Evolutionary conservation across 345 rosid genomes (phyloP).

Genomic region (Populus ilicifolia): DNA sequence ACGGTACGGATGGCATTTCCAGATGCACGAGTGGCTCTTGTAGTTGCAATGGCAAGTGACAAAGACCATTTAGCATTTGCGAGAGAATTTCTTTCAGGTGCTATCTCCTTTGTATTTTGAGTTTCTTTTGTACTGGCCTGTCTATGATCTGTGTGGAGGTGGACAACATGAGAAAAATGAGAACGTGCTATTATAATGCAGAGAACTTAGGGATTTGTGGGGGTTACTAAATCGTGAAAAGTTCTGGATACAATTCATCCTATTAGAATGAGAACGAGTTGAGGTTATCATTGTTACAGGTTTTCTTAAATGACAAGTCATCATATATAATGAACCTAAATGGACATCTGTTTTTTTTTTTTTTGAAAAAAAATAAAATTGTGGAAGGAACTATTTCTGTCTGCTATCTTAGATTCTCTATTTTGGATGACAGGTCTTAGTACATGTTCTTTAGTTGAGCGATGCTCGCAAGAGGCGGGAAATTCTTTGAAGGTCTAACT

Average conservation of each 20-base stretch:
- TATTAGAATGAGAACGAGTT: background rate
- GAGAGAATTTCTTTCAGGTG: slow-evolving; percentile 70
- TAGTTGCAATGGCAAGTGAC: slow-evolving; percentile 90
- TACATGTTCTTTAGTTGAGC: background rate
- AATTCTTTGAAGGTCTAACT: slow-evolving; percentile 10
- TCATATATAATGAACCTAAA: background rate
- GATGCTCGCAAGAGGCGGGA: background rate
- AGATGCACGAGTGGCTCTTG: slow-evolving; percentile 44
- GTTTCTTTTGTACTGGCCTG: background rate
- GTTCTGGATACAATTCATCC: background rate
- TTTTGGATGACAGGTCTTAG: background rate
- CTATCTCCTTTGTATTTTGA: background rate
- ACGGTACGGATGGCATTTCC: slow-evolving; percentile 55
- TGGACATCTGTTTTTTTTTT: too few species aligned
- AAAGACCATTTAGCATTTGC: slow-evolving; percentile 86
- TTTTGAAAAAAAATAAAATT: too few species aligned
- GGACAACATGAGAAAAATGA: background rate
- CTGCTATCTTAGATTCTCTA: too few species aligned
- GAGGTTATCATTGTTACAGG: background rate
- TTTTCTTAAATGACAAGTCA: background rate
- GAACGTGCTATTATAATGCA: background rate
- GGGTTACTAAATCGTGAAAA: background rate
- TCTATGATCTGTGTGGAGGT: background rate
- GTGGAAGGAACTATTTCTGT: too few species aligned
- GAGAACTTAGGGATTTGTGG: too few species aligned